Percentiles rank a stretch among this genome's conserved stretches.
These are phyloP conservation scores for Xanthoconium stramineum DNA, from an alignment of 768 basidiomycete species.

Conservation along the genomic window DNA sequence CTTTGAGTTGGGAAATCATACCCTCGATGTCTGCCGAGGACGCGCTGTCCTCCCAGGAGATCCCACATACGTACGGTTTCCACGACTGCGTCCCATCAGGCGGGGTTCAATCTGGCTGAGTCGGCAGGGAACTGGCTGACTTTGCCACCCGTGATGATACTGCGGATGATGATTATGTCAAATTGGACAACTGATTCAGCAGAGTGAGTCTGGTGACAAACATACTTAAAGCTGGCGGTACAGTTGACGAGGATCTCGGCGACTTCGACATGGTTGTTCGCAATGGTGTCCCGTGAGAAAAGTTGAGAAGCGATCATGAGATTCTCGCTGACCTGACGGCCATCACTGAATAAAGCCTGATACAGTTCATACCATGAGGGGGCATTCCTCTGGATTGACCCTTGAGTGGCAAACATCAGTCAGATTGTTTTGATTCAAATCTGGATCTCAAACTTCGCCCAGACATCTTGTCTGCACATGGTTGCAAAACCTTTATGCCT, in stretches of 20 bases:
- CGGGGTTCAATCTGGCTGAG: constrained; percentile 44
- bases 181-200: not conserved
- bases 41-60: constrained; percentile 24
- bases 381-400: too few species aligned
- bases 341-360: not conserved
- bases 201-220: not conserved
- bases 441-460: too few species aligned
- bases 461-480: too few species aligned
- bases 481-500: too few species aligned
- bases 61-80: constrained; percentile 22
- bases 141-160: constrained; percentile 42
- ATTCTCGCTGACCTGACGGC: not conserved
- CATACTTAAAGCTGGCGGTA: constrained; percentile 3
- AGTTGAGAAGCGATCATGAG: constrained; percentile 4
- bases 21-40: constrained; percentile 14
- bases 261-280: constrained; percentile 3
- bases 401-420: too few species aligned
- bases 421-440: too few species aligned
- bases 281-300: constrained; percentile 10
- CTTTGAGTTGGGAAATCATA: constrained; percentile 10
- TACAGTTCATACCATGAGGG: constrained; percentile 11
- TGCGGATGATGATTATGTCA: constrained; percentile 7
- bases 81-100: constrained; percentile 43
- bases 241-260: constrained; percentile 8
- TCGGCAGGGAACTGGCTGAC: constrained; percentile 36